Conservation (phyloP, 495 filamentous ascomycete genomes). For the Pseudevernia furfuracea region DNA sequence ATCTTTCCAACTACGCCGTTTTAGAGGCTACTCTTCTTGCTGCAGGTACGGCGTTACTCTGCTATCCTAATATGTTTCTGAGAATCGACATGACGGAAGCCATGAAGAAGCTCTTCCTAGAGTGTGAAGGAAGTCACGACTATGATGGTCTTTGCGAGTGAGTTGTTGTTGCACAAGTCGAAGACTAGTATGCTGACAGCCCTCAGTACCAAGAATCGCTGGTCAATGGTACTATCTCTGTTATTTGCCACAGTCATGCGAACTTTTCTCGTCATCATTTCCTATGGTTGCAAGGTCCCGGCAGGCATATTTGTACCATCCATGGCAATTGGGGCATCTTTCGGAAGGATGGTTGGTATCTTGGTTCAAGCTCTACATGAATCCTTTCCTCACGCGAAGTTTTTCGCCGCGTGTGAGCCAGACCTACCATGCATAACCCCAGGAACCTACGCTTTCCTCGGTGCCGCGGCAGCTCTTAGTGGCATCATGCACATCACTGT, state of each 20-base stretch:
- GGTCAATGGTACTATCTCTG: slow-evolving; percentile 73
- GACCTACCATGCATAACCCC: slow-evolving; percentile 96
- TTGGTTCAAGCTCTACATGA: slow-evolving; percentile 86
- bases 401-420: slow-evolving; percentile 80
- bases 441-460: slow-evolving; percentile 91
- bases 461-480: slow-evolving; percentile 88
- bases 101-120: slow-evolving; percentile 94
- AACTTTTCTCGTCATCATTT: slow-evolving; percentile 83
- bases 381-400: slow-evolving; percentile 67
- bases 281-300: slow-evolving; percentile 96
- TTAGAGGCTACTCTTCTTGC: slow-evolving; percentile 84
- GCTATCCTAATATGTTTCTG: slow-evolving; percentile 93
- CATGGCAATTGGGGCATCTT: slow-evolving; percentile 93
- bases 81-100: slow-evolving; percentile 98
- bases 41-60: slow-evolving; percentile 74
- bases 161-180: slow-evolving; percentile 20
- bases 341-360: slow-evolving; percentile 89
- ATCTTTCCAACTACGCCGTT: slow-evolving; percentile 75
- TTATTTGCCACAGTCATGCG: slow-evolving; percentile 73
- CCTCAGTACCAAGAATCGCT: slow-evolving; percentile 51
- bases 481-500: slow-evolving; percentile 98
- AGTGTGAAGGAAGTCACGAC: slow-evolving; percentile 89
- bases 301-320: slow-evolving; percentile 96
- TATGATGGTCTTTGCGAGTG: slow-evolving; percentile 88
- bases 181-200: slow-evolving; percentile 25